phyloP scores from a whole-genome alignment of 2,329 filamentous ascomycete species.

The Colletotrichum truncatum region DNA sequence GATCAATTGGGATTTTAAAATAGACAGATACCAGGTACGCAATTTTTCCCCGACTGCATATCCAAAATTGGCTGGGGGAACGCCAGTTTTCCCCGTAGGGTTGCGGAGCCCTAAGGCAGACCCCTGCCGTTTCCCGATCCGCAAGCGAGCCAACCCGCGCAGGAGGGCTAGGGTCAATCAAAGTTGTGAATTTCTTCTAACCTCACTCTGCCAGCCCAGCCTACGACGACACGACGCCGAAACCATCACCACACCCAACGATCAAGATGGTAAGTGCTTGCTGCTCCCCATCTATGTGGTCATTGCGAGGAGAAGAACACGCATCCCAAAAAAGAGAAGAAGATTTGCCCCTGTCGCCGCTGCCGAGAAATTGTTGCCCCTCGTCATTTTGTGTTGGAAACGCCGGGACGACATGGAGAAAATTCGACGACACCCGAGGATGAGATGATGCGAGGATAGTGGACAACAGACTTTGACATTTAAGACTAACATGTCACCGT shows the following conservation, averaged over 20 bases:
- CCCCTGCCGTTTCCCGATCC: slow-evolving; percentile 39
- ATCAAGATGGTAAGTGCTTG: slow-evolving; percentile 64
- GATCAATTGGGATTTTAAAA: not conserved
- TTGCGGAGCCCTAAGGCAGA: slow-evolving; percentile 50
- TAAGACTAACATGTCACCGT: slow-evolving; percentile 31
- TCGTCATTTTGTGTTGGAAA: not conserved
- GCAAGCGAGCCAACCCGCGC: slow-evolving; percentile 56
- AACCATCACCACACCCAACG: slow-evolving; percentile 62
- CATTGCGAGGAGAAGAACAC: not conserved
- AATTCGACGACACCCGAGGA: not conserved
- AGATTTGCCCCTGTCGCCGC: not conserved
- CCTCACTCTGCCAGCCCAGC: slow-evolving; percentile 40
- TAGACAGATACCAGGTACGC: not conserved
- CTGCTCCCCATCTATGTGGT: slow-evolving; percentile 32
- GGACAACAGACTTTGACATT: not conserved
- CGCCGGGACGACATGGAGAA: slow-evolving; percentile 3
- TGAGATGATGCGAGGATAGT: not conserved
- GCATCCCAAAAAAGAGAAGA: not conserved
- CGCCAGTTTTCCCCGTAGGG: slow-evolving; percentile 39
- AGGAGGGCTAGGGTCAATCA: slow-evolving; percentile 45
- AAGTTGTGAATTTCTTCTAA: slow-evolving; percentile 56
- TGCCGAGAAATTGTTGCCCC: not conserved
- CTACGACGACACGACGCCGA: slow-evolving; percentile 53
- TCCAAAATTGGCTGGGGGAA: slow-evolving; percentile 8
- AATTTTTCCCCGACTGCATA: not conserved